A percentile compares a stretch with the other conserved stretches of the same genome.
These are phyloP conservation scores for Selaginella tamariscina DNA, from an alignment of 75 land plant genomes.

Conservation along the genomic window DNA sequence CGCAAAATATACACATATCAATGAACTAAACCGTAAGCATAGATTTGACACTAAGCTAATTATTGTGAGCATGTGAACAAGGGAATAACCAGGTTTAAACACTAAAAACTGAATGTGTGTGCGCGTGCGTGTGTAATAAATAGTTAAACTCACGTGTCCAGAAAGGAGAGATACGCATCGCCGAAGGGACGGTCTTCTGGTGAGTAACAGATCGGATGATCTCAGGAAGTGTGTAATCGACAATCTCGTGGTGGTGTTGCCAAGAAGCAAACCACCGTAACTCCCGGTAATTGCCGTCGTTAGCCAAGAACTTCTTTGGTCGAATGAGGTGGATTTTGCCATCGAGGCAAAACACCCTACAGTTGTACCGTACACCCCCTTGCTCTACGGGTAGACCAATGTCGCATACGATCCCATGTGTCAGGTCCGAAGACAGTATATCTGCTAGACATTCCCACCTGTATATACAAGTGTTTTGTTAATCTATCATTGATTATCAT, in stretches of 20 bases:
- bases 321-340: constrained; percentile 77
- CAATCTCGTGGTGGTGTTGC: constrained; percentile 63
- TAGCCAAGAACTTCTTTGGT: constrained; percentile 92
- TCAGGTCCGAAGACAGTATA: constrained; percentile 62
- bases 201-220: constrained; percentile 42
- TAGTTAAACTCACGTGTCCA: constrained; percentile 57
- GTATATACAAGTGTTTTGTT: too few relatives aligned
- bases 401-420: constrained; percentile 78
- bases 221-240: constrained; percentile 56
- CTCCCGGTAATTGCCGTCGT: constrained; percentile 96
- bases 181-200: constrained; percentile 73
- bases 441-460: constrained; percentile 97
- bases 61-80: constrained; percentile 1
- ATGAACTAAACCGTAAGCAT: background rate
- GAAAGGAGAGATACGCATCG: constrained; percentile 70
- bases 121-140: background rate
- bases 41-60: background rate
- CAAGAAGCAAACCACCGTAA: constrained; percentile 92
- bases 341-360: constrained; percentile 79
- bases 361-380: constrained; percentile 84
- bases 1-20: background rate
- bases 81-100: background rate
- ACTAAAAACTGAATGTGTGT: too few relatives aligned
- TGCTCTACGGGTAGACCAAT: constrained; percentile 82
- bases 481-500: too few relatives aligned